These are phyloP conservation scores for Boletus edulis DNA, from an alignment of 768 basidiomycete species.

Conservation along the genomic window DNA sequence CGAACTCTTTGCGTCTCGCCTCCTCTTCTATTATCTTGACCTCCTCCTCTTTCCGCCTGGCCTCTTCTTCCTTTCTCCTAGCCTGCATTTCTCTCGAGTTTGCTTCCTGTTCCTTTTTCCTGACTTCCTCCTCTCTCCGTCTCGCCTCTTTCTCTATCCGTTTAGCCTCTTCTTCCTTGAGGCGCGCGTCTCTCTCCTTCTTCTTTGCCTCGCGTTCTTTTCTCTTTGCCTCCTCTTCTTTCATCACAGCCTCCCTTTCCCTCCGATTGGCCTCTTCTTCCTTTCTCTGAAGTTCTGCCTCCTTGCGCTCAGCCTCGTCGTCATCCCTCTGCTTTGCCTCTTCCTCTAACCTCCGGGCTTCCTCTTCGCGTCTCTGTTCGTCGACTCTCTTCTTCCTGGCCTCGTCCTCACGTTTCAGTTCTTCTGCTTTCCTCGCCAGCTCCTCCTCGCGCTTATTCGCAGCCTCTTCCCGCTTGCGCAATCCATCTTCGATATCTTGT, in stretches of 20 bases:
- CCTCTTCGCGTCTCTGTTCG: conserved; percentile 31
- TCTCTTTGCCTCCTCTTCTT: conserved; percentile 28
- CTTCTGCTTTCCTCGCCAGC: conserved; percentile 35
- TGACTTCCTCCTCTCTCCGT: conserved; percentile 20
- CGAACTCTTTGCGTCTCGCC: conserved; percentile 29
- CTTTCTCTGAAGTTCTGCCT: conserved; percentile 30
- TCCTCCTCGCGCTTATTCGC: conserved; percentile 34
- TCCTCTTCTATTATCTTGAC: conserved; percentile 25
- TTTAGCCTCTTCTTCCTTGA: conserved; percentile 26
- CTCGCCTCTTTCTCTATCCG: conserved; percentile 30
- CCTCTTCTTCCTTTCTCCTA: conserved; percentile 29
- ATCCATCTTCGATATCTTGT: conserved; percentile 33
- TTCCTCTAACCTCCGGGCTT: conserved; percentile 21
- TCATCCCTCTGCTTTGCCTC: conserved; percentile 26
- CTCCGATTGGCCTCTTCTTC: conserved; percentile 33
- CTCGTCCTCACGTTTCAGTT: conserved; percentile 31
- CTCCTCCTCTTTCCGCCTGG: conserved; percentile 26
- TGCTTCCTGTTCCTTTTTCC: conserved; percentile 27
- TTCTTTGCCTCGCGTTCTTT: conserved; percentile 32
- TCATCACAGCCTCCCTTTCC: conserved; percentile 23
- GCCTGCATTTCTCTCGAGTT: conserved; percentile 28
- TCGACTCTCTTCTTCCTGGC: conserved; percentile 23
- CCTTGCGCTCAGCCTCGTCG: conserved; percentile 24
- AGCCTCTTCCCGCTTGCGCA: conserved; percentile 33
- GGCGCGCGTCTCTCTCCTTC: conserved; percentile 22